Base-by-base conservation (phyloP, 2,329 filamentous ascomycete genomes). In the Sporothrix dimorphospora region DNA sequence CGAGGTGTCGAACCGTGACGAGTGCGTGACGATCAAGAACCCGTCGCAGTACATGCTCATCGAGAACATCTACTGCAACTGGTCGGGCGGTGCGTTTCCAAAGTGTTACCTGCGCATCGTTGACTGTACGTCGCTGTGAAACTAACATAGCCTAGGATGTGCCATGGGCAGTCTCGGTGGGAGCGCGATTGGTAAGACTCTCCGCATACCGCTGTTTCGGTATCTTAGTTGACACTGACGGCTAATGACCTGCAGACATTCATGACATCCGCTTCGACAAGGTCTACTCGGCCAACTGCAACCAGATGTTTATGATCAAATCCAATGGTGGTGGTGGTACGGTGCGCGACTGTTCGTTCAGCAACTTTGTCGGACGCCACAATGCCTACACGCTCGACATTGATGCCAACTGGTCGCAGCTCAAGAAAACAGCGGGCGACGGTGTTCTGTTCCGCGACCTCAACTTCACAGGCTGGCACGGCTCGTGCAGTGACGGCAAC, bases 271-370 rank as follows among this genome's bases (percentile, higher is more conserved):
- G 80, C 38, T 89, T 89, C 80, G 80, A 81, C 75, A 88, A 89
- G 76, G 77, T 89, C 73, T 89, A 89, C 80, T 89, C 87, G 40
- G 84, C 82, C 79, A 81, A 82, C n/a, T 85, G 84, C 11, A 90
- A 90, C 81, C 86, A 90, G 76, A 89, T 89, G 87, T 84, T 85
- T 79, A 87, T 88, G 86, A 85, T 90, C 81, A 90, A 90, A 79
- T 85, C 83, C 70, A 86, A 88, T 75, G 88, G 88, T 55, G 88
- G 88, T 49, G 82, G 78, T 72, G 88, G 88, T 27, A 82, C 80
- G 2, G 83, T 89, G 4, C 81, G 82, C 55, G 84, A 89, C 74
- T 80, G 83, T 16, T 76, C 83, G 1, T 82, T 89, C 53, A 84
- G 87, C 75, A 88, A 89, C 80, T 90, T 89, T 78, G 86, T 88